Evolutionary conservation across 176 grass and related monocot species (phyloP), one percentile per base, ranked within the genome.

Genomic region (Avena eriantha): DNA sequence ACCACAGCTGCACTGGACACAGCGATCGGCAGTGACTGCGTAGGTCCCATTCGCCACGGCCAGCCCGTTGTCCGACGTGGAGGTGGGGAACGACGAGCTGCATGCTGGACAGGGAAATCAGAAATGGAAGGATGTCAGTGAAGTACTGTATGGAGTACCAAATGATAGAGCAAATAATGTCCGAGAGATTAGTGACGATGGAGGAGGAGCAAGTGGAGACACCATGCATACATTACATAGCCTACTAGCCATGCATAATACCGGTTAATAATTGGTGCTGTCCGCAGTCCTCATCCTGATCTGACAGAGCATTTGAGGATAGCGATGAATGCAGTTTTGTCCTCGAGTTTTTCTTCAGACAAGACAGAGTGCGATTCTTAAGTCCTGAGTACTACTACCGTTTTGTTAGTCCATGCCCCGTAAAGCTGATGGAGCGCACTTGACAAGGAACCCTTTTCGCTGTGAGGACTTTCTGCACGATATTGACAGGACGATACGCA

Each of bases 1-100:
- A 65, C 95, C 93, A 54, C 93, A 98, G 85, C 95, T 98, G 90
- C 93, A 98, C 71, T 98, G 91, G 47, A 98, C 93, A 76, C 95
- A 98, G 84, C 78, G 91, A 59, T 88, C 72, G 39, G 93, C 95
- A 39, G 87, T 93, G 24, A 98, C 82, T 11, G 95, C 89, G 48
- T 95, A 98, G 22, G 93, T 98, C 77, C 93, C 93, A 50, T 95
- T 98, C 14, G 86, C 88, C 88, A 95, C 93, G 26, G 89, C 45
- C 78, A 98, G 60, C 24, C 93, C 93, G 79, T 87, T 74, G 83
- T 93, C 95, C 19, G 93, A 87, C 54, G 93, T 71, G 82, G 55
- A 87, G 2, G 74, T 82, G 2, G 93, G 83, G 88, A 98, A 90
- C 15, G 79, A 92, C 24, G 95, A 98, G 7, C 85, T 14, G 77